Conservation (phyloP, 306 rosid species). For the Vigna nakashimae region DNA sequence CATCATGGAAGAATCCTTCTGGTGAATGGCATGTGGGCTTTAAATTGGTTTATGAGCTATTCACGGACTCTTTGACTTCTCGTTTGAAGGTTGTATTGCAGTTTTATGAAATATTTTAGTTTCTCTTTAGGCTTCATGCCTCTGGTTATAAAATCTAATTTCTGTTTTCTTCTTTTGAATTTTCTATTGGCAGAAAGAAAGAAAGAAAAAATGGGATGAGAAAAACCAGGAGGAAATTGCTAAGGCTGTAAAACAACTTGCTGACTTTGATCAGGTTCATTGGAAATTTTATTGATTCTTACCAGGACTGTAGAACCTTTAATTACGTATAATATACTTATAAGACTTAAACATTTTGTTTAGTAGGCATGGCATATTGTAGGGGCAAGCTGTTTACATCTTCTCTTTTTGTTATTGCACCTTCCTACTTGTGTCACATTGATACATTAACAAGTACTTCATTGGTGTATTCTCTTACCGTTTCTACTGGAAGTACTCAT, state of each 20-base stretch:
- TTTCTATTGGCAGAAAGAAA: conserved; percentile 67
- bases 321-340: conserved; percentile 20
- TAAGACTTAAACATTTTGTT: conserved; percentile 12
- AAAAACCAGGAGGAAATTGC: conserved; percentile 91
- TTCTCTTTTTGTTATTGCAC: conserved; percentile 27
- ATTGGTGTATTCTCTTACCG: conserved; percentile 20
- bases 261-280: conserved; percentile 91
- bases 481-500: conserved; percentile 19
- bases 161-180: conserved; percentile 26
- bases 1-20: conserved; percentile 93
- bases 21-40: conserved; percentile 98
- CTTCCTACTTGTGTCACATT: conserved; percentile 23
- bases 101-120: conserved; percentile 44
- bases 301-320: conserved; percentile 10
- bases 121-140: conserved; percentile 12
- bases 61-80: conserved; percentile 70
- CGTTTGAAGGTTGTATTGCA: conserved; percentile 79
- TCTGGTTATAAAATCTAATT: conserved; percentile 35
- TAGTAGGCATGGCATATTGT: conserved; percentile 22
- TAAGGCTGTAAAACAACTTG: conserved; percentile 76
- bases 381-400: conserved; percentile 33
- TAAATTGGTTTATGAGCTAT: conserved; percentile 87
- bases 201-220: conserved; percentile 91
- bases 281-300: conserved; percentile 37
- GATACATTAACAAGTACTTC: conserved; percentile 7